Evolutionary conservation across 2,329 filamentous ascomycete genomes (phyloP).

Genomic region (Aureobasidium namibiae): DNA sequence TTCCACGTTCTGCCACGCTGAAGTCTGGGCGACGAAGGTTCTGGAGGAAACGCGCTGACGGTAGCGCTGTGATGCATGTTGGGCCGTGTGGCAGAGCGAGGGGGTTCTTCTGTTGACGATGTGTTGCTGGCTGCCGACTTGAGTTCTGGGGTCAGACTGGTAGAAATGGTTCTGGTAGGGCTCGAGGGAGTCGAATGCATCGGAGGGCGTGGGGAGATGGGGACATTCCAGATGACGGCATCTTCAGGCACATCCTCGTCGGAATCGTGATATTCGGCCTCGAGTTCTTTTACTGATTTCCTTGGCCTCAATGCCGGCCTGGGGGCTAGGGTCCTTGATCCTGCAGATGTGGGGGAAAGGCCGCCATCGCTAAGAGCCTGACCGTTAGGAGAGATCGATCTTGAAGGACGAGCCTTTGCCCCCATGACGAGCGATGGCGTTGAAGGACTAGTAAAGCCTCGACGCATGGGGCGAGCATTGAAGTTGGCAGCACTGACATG

Average conservation of each 20-base stretch:
- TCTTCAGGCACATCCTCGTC: conserved; percentile 71
- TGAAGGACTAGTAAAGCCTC: conserved; percentile 33
- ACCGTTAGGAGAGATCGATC: conserved; percentile 27
- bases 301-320: conserved; percentile 58
- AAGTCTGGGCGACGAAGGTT: conserved; percentile 20
- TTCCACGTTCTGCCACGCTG: conserved; percentile 62
- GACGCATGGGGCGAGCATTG: conserved; percentile 28
- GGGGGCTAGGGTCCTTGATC: conserved; percentile 16
- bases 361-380: conserved; percentile 17
- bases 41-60: conserved; percentile 19
- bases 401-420: conserved; percentile 19
- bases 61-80: conserved; percentile 26
- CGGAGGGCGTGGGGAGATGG: conserved; percentile 56
- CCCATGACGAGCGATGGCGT: conserved; percentile 18
- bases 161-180: conserved; percentile 25
- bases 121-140: neutral
- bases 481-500: conserved; percentile 32
- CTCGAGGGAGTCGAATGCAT: conserved; percentile 22
- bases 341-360: conserved; percentile 16
- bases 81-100: conserved; percentile 1
- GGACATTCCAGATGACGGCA: conserved; percentile 71
- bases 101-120: neutral
- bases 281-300: conserved; percentile 62
- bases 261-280: conserved; percentile 70
- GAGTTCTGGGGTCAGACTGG: conserved; percentile 14